These are phyloP conservation scores for Backusella luteola DNA, from an alignment of 192 early-diverging fungal genomes.

Conservation along the genomic window DNA sequence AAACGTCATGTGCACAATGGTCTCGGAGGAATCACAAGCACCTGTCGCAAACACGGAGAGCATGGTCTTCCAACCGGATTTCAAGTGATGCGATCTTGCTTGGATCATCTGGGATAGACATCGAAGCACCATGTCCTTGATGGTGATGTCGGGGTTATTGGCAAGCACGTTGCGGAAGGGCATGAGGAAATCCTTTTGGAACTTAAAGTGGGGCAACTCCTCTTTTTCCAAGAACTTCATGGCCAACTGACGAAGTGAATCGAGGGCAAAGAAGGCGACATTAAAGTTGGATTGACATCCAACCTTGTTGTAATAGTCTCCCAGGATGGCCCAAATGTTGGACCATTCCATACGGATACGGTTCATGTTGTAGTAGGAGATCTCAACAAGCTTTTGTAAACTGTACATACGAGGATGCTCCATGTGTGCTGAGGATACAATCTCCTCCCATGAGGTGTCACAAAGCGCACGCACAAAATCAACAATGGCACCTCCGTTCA, in stretches of 20 bases:
- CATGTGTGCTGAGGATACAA: constrained; percentile 58
- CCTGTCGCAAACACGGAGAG: constrained; percentile 62
- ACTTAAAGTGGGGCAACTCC: constrained; percentile 90
- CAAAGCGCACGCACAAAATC: constrained; percentile 88
- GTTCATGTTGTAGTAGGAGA: constrained; percentile 96
- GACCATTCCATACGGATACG: constrained; percentile 96
- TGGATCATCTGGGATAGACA: constrained; percentile 79
- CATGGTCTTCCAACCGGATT: constrained; percentile 80
- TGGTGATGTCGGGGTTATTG: constrained; percentile 70
- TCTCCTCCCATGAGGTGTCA: constrained; percentile 86
- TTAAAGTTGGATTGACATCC: constrained; percentile 82
- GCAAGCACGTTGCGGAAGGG: constrained; percentile 82
- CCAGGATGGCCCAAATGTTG: constrained; percentile 84
- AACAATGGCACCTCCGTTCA: constrained; percentile 82
- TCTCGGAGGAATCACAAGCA: constrained; percentile 64
- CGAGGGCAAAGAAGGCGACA: constrained; percentile 87
- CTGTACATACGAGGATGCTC: constrained; percentile 84
- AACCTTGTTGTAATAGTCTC: constrained; percentile 84
- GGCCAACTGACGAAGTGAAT: constrained; percentile 86
- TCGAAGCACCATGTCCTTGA: constrained; percentile 76
- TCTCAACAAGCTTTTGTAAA: constrained; percentile 93
- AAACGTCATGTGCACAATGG: constrained; percentile 76
- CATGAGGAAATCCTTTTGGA: constrained; percentile 92
- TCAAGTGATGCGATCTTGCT: constrained; percentile 71
- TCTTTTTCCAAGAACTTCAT: constrained; percentile 96